Percentiles rank a stretch among this genome's conserved stretches.
These are phyloP conservation scores for Suillus hirtellus DNA, from an alignment of 768 basidiomycete species.

Conservation along the genomic window DNA sequence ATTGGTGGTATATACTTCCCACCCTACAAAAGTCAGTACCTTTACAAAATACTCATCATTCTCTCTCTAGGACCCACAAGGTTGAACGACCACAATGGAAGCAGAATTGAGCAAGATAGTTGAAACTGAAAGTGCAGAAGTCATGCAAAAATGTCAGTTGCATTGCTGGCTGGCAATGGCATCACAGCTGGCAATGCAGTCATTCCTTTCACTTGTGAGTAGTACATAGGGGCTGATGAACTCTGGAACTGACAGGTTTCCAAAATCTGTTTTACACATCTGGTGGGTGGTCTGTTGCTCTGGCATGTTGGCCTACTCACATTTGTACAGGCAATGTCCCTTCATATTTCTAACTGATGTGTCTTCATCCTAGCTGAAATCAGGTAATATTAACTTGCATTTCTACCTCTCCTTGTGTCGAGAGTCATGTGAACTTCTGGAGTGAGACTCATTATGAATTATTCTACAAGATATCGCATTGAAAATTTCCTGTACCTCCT, in stretches of 20 bases:
- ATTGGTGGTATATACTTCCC: too few species aligned
- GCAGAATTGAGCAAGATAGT: too few species aligned
- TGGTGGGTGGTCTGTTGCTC: conserved; percentile 24
- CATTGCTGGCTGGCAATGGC: conserved; percentile 14
- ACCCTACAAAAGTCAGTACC: too few species aligned
- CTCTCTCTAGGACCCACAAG: too few species aligned
- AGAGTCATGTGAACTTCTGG: conserved; percentile 18
- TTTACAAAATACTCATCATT: too few species aligned
- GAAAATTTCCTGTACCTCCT: conserved; percentile 45
- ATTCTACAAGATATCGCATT: conserved; percentile 34
- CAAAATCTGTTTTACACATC: conserved; percentile 33
- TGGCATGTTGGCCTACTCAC: background rate
- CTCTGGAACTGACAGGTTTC: conserved; percentile 4
- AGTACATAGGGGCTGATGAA: too few species aligned
- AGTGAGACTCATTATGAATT: background rate
- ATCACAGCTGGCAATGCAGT: conserved; percentile 40
- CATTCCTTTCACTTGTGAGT: conserved; percentile 47
- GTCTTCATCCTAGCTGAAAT: background rate
- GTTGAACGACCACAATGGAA: too few species aligned
- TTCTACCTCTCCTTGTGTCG: conserved; percentile 42
- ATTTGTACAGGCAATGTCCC: conserved; percentile 31
- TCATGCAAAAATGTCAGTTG: too few species aligned
- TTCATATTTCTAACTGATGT: conserved; percentile 9
- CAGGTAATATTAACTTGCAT: conserved; percentile 31
- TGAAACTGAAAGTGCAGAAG: too few species aligned